These are phyloP conservation scores for Russula griseocarnosa DNA, from an alignment of 768 basidiomycete genomes.

Conservation along the genomic window DNA sequence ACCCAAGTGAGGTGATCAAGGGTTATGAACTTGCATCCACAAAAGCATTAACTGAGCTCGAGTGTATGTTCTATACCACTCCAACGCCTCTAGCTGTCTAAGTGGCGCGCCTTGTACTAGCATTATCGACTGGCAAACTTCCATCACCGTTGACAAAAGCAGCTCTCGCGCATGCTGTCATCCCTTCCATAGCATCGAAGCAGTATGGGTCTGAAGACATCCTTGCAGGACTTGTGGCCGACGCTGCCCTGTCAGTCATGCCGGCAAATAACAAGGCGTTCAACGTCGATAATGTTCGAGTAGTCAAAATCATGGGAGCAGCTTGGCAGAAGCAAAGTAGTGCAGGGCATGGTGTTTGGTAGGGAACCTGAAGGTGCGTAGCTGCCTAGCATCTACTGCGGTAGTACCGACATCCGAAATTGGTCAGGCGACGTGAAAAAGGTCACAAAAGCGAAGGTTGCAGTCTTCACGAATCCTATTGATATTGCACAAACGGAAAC, in stretches of 20 bases:
- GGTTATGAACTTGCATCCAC: slow-evolving; percentile 90
- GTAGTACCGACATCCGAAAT: background rate
- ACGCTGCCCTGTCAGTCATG: slow-evolving; percentile 92
- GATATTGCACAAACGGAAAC: slow-evolving; percentile 97
- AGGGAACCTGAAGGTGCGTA: slow-evolving; percentile 84
- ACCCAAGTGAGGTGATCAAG: slow-evolving; percentile 92
- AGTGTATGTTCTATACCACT: slow-evolving; percentile 58
- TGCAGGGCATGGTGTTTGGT: slow-evolving; percentile 97
- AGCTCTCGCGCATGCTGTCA: slow-evolving; percentile 70
- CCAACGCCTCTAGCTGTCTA: background rate
- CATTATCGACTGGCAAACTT: slow-evolving; percentile 62
- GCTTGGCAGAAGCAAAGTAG: slow-evolving; percentile 78
- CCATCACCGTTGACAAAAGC: slow-evolving; percentile 68
- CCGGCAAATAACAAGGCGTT: slow-evolving; percentile 83
- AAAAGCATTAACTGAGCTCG: slow-evolving; percentile 83
- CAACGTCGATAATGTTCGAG: slow-evolving; percentile 97
- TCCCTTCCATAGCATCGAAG: slow-evolving; percentile 93
- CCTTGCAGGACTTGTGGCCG: slow-evolving; percentile 79
- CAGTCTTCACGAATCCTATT: slow-evolving; percentile 88
- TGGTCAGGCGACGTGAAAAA: slow-evolving; percentile 73
- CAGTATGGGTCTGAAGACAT: slow-evolving; percentile 92
- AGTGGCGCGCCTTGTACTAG: slow-evolving; percentile 38
- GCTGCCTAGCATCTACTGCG: background rate
- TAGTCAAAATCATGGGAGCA: slow-evolving; percentile 98
- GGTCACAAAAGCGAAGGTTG: slow-evolving; percentile 82